Percentiles rank a stretch among this genome's conserved stretches.
These are phyloP conservation scores for Blastocystis sp. DNA, from an alignment of 352 stramenopile genomes.

Conservation along the genomic window DNA sequence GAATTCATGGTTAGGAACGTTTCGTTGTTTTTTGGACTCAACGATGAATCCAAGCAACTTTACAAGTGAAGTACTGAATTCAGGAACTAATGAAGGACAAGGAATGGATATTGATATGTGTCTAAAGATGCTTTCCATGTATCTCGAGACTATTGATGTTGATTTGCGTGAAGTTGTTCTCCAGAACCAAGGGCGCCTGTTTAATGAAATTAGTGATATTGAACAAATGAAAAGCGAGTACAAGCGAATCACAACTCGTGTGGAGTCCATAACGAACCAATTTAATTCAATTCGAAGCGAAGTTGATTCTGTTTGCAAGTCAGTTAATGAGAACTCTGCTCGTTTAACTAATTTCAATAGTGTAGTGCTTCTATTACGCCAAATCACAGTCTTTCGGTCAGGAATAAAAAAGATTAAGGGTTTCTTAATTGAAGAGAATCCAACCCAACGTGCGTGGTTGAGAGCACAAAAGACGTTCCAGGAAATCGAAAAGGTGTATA, in stretches of 20 bases:
- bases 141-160: slow-evolving; percentile 52
- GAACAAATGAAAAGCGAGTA: slow-evolving; percentile 38
- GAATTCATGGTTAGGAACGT: slow-evolving; percentile 11
- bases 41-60: slow-evolving; percentile 10
- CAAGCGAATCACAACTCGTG: not conserved
- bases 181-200: slow-evolving; percentile 37
- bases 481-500: slow-evolving; percentile 18
- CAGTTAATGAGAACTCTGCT: slow-evolving; percentile 4
- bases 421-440: slow-evolving; percentile 12
- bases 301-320: slow-evolving; percentile 33
- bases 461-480: slow-evolving; percentile 46
- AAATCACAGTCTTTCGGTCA: not conserved
- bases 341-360: slow-evolving; percentile 42
- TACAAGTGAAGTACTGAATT: slow-evolving; percentile 28
- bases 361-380: slow-evolving; percentile 25
- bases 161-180: slow-evolving; percentile 48
- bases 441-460: slow-evolving; percentile 30
- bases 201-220: slow-evolving; percentile 49
- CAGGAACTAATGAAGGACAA: not conserved
- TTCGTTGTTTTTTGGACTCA: slow-evolving; percentile 8
- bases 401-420: slow-evolving; percentile 55
- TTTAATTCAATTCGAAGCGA: slow-evolving; percentile 42
- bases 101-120: slow-evolving; percentile 61
- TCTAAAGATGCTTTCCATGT: slow-evolving; percentile 57
- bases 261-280: not conserved